A percentile compares a stretch with the other conserved stretches of the same genome.
Evolutionary conservation across 1,284 basidiomycete genomes (phyloP).

Genomic region (Ceratobasidium sp.): DNA sequence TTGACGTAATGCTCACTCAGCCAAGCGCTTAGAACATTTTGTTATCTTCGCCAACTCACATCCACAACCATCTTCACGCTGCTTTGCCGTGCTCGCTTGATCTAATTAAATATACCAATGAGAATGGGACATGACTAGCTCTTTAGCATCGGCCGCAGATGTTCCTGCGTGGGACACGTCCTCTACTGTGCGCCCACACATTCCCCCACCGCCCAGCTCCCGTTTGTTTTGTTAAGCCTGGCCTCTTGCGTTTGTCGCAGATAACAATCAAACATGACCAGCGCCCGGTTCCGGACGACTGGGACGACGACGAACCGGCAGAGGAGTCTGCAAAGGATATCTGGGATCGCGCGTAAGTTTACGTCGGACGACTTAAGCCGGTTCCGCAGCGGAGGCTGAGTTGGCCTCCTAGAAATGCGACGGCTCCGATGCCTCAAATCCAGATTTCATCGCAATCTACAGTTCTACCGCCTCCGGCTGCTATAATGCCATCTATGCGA

Average conservation of each 20-base stretch:
- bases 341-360: conserved; percentile 33
- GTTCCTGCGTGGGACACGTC: conserved; percentile 44
- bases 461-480: conserved; percentile 43
- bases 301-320: conserved; percentile 49
- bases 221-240: conserved; percentile 15
- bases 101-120: conserved; percentile 21
- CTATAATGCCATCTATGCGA: conserved; percentile 45
- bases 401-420: conserved; percentile 18
- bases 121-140: conserved; percentile 44
- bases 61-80: neutral
- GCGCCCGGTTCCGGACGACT: conserved; percentile 49
- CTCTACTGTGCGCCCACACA: conserved; percentile 29
- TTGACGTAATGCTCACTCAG: conserved; percentile 34
- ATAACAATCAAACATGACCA: conserved; percentile 32
- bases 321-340: conserved; percentile 46
- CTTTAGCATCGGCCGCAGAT: conserved; percentile 42
- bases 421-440: conserved; percentile 45
- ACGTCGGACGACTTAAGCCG: conserved; percentile 34
- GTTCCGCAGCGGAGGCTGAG: conserved; percentile 15
- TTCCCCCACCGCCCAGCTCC: neutral
- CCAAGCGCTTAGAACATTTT: conserved; percentile 26
- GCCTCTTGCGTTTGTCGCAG: conserved; percentile 5
- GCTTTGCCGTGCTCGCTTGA: neutral
- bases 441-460: conserved; percentile 37
- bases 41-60: conserved; percentile 21